A percentile compares a stretch with the other conserved stretches of the same genome.
Evolutionary conservation across 768 basidiomycete genomes (phyloP).

Genomic region (Gautieria morchelliformis): DNA sequence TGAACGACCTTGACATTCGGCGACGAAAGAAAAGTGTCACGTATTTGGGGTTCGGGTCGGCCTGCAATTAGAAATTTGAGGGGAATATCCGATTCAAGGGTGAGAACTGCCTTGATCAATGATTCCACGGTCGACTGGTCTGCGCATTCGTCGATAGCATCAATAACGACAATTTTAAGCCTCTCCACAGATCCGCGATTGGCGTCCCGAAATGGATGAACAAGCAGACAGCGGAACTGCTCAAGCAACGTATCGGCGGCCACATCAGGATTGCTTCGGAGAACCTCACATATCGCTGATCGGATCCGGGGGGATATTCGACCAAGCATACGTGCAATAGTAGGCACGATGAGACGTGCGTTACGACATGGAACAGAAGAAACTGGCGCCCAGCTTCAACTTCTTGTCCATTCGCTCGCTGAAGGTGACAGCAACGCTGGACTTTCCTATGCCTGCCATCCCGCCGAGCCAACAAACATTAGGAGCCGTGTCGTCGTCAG

Average conservation of each 20-base stretch:
- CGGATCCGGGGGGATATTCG: conserved; percentile 11
- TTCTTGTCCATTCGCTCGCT: conserved; percentile 1
- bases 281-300: conserved; percentile 11
- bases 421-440: conserved; percentile 10
- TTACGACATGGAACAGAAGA: conserved; percentile 15
- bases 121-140: conserved; percentile 8
- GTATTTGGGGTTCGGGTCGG: conserved; percentile 20
- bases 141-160: conserved; percentile 21
- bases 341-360: no score
- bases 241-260: conserved; percentile 10
- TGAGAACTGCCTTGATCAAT: conserved; percentile 9
- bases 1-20: not conserved
- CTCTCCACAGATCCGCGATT: conserved; percentile 14
- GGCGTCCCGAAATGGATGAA: conserved; percentile 13
- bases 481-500: conserved; percentile 27
- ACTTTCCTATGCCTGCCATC: conserved; percentile 12
- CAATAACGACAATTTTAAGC: conserved; percentile 16
- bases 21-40: conserved; percentile 3
- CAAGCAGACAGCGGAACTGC: conserved; percentile 17
- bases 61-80: conserved; percentile 20
- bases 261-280: conserved; percentile 16
- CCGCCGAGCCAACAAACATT: conserved; percentile 12
- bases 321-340: conserved; percentile 12
- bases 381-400: conserved; percentile 14
- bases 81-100: conserved; percentile 8